These are phyloP conservation scores for Barnettozyma sp. DNA, from an alignment of 805 yeast species.

Conservation along the genomic window DNA sequence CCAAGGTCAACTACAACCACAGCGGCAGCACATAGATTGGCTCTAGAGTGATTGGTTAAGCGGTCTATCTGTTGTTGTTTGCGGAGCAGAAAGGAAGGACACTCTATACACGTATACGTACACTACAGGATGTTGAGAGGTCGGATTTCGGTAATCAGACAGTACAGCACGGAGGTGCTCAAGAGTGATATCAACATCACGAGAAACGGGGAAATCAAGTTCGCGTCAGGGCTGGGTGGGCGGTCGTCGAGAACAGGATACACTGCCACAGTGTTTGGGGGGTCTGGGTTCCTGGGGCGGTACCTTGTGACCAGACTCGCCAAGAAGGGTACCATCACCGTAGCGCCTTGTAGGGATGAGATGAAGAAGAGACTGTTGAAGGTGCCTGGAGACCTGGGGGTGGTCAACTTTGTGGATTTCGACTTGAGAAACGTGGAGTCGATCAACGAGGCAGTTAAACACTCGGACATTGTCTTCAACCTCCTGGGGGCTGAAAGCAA, in stretches of 20 bases:
- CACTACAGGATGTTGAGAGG: too few relatives aligned
- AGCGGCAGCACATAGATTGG: too few relatives aligned
- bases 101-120: too few relatives aligned
- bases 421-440: conserved; percentile 73
- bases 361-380: conserved; percentile 70
- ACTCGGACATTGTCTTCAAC: conserved; percentile 79
- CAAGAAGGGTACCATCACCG: conserved; percentile 70
- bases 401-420: conserved; percentile 74
- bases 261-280: conserved; percentile 85
- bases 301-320: conserved; percentile 67
- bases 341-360: conserved; percentile 79
- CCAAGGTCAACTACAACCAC: too few relatives aligned
- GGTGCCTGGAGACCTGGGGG: conserved; percentile 83
- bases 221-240: conserved; percentile 73
- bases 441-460: conserved; percentile 68
- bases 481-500: conserved; percentile 68
- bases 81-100: too few relatives aligned
- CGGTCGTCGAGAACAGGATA: conserved; percentile 81
- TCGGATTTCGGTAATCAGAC: too few relatives aligned
- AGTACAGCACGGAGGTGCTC: conserved; percentile 20
- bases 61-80: too few relatives aligned
- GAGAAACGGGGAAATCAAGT: conserved; percentile 63
- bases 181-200: conserved; percentile 65
- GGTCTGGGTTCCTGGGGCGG: conserved; percentile 72
- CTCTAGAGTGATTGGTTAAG: too few relatives aligned